Evolutionary conservation across 1,284 basidiomycete genomes (phyloP).

Genomic region (Heterobasidion parviporum): DNA sequence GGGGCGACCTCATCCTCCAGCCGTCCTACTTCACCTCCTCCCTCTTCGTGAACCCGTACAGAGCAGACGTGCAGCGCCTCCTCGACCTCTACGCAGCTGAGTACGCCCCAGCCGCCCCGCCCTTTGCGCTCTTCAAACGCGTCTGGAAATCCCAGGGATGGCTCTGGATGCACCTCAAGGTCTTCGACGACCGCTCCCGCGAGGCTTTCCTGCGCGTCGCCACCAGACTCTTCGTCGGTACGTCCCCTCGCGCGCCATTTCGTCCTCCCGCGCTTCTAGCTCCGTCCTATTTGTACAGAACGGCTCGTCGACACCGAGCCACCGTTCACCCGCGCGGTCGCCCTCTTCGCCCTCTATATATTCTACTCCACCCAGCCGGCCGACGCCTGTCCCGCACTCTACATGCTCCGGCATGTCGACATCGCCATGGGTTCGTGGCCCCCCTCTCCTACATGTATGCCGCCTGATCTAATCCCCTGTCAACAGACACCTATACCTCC

Average conservation of each 20-base stretch:
- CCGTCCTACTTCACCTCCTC: conserved; percentile 72
- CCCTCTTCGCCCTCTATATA: conserved; percentile 60
- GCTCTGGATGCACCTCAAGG: conserved; percentile 65
- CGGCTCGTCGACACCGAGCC: conserved; percentile 37
- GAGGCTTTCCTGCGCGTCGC: conserved; percentile 50
- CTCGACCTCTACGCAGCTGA: conserved; percentile 38
- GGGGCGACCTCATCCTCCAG: conserved; percentile 58
- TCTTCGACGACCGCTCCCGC: conserved; percentile 55
- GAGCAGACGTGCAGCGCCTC: conserved; percentile 51
- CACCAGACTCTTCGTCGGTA: conserved; percentile 60
- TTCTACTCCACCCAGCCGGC: conserved; percentile 60
- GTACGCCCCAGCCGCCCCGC: conserved; percentile 29
- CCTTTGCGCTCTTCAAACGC: conserved; percentile 61
- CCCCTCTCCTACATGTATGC: neutral
- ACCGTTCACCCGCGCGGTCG: conserved; percentile 43
- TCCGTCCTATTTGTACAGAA: conserved; percentile 31
- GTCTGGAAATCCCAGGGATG: conserved; percentile 63
- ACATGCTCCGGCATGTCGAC: conserved; percentile 37
- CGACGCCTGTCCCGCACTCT: conserved; percentile 38
- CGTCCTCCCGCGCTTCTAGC: neutral
- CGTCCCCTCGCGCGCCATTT: conserved; percentile 8
- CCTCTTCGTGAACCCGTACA: conserved; percentile 55
- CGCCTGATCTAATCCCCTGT: conserved; percentile 5
- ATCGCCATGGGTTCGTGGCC: conserved; percentile 46
- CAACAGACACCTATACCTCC: conserved; percentile 43